Evolutionary conservation across 768 basidiomycete species (phyloP).

Genomic region (Psilocybe azurescens): DNA sequence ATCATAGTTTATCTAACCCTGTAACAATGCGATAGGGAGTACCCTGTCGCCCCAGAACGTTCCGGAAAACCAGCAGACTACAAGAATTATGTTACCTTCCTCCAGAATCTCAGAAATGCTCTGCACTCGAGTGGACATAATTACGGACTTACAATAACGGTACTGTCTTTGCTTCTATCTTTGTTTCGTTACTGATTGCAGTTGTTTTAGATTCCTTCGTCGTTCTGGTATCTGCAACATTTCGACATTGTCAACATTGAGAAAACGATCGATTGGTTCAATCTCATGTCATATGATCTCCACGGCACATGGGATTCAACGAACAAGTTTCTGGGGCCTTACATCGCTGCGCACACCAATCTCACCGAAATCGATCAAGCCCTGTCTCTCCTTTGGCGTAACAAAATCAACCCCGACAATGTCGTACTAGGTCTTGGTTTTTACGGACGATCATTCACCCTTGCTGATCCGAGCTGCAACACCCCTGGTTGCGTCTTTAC

Average conservation of each 20-base stretch:
- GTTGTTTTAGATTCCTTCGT: background rate
- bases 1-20: background rate
- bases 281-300: constrained; percentile 12
- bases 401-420: background rate
- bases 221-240: constrained; percentile 14
- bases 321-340: background rate
- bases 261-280: constrained; percentile 2
- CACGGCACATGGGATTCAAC: constrained; percentile 11
- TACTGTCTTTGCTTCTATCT: background rate
- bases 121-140: background rate
- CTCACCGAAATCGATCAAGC: background rate
- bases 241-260: constrained; percentile 3
- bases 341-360: constrained; percentile 2
- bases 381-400: background rate
- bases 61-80: background rate
- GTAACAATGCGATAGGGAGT: background rate
- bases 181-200: no score
- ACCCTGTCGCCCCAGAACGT: background rate
- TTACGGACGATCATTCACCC: constrained; percentile 10
- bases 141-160: background rate
- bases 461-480: background rate
- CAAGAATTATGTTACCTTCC: background rate
- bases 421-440: constrained; percentile 1
- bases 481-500: background rate
- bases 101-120: background rate